Evolutionary conservation across 495 filamentous ascomycete genomes (phyloP), one percentile per base, ranked within the genome.

Genomic region (Neurospora sp.): DNA sequence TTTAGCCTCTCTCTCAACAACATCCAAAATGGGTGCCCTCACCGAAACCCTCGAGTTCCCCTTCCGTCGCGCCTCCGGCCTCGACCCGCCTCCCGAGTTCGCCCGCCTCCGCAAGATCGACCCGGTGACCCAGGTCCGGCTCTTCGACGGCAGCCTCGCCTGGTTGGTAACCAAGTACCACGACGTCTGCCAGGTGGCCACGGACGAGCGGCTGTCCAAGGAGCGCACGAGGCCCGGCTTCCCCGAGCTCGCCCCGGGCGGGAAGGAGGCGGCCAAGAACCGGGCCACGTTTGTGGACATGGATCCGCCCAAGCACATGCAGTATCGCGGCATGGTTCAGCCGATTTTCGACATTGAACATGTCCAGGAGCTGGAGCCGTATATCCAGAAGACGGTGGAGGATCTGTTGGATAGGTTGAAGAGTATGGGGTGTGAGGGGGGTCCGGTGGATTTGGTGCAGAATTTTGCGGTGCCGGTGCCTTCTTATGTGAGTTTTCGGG

Each of bases 241-340:
- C 70, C 84, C 85, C 10, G 83, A 86, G 75, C 78, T 86, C 69
- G 75, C 74, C 44, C 72, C 78, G 35, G 77, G 83, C 27, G 85
- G 81, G 3, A 83, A 84, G 72, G 72, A 74, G 8, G 85, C 84
- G 1, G 81, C 75, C 20, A 82, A 85, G 73, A 62, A 78, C 69
- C 80, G 81, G 71, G 82, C 85, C 5, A 86, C 84, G 7, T 86
- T 86, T 72, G 85, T 86, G 8, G 83, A 86, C 71, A 85, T 85
- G 84, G 84, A 85, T 71, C 76, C 82, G 14, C 83, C 84, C 4
- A 75, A 83, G 16, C 84, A 86, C 62, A 83, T 80, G 80, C 77
- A 77, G 16, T 81, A 86, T 66, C 76, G 78, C 39, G 72, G 80
- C 69, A 86, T 86, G 85, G 81, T 85, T 3, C 81, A 85, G 73